A percentile compares a stretch with the other conserved stretches of the same genome.
Conservation (phyloP, 2,329 filamentous ascomycete genomes). For the Ascochyta fabae region DNA sequence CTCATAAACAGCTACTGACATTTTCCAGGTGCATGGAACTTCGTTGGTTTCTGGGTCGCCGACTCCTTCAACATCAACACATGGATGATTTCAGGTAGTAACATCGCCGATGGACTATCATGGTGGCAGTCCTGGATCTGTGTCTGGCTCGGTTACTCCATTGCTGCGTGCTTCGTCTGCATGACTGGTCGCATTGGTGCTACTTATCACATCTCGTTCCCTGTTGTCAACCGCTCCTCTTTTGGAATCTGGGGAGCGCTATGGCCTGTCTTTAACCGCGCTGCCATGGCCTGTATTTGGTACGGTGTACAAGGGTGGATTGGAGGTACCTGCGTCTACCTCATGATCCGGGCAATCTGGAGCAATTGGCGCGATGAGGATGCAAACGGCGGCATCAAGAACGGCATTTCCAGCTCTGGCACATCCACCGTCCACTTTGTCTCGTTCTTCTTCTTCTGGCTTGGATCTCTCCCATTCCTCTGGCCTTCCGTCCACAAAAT, state of each 20-base stretch:
- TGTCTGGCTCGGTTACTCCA: slow-evolving; percentile 83
- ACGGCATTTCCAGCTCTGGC: slow-evolving; percentile 71
- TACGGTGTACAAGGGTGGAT: slow-evolving; percentile 88
- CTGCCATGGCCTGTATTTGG: slow-evolving; percentile 88
- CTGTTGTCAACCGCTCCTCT: slow-evolving; percentile 76
- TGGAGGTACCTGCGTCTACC: slow-evolving; percentile 78
- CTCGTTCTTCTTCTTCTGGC: slow-evolving; percentile 88
- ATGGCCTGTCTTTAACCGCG: slow-evolving; percentile 88
- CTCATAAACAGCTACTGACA: neutral
- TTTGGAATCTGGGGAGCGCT: slow-evolving; percentile 90
- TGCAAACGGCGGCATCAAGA: slow-evolving; percentile 60
- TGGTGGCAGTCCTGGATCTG: slow-evolving; percentile 87
- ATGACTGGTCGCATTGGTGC: slow-evolving; percentile 84
- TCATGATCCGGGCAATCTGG: slow-evolving; percentile 92
- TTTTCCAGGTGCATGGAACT: slow-evolving; percentile 13
- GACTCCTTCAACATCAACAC: slow-evolving; percentile 68
- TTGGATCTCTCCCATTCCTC: slow-evolving; percentile 78
- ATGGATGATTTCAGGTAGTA: slow-evolving; percentile 90
- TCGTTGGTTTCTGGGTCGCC: slow-evolving; percentile 20
- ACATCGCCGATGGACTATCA: slow-evolving; percentile 77
- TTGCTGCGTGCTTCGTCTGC: slow-evolving; percentile 73
- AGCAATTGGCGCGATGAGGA: slow-evolving; percentile 62
- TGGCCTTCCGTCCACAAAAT: slow-evolving; percentile 91
- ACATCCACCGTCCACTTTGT: slow-evolving; percentile 78
- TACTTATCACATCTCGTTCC: slow-evolving; percentile 87